phyloP scores from a whole-genome alignment of 352 stramenopile genomes.

The Globisporangium cystogenes region DNA sequence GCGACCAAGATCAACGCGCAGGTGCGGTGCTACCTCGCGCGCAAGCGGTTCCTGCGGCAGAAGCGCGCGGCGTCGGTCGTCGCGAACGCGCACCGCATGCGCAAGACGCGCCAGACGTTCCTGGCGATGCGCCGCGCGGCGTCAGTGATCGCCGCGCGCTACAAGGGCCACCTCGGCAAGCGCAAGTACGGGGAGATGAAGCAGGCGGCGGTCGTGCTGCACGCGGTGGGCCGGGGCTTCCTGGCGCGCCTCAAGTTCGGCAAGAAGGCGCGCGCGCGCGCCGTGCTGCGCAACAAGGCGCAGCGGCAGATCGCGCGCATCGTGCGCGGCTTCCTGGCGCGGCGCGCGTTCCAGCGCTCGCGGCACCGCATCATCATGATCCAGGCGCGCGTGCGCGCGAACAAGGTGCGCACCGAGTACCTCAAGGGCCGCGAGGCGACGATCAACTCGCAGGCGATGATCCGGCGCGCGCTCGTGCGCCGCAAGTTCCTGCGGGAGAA shows the following conservation, averaged over 20 bases:
- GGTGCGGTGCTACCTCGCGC: constrained; percentile 56
- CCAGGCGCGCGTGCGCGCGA: constrained; percentile 78
- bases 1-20: constrained; percentile 80
- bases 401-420: constrained; percentile 84
- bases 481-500: constrained; percentile 78
- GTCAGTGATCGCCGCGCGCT: constrained; percentile 65
- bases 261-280: constrained; percentile 78
- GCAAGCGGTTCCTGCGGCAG: constrained; percentile 60
- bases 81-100: constrained; percentile 67
- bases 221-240: constrained; percentile 74
- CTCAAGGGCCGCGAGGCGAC: constrained; percentile 81
- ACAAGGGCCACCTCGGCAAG: constrained; percentile 60
- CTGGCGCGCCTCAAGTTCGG: constrained; percentile 81
- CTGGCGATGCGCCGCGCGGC: constrained; percentile 53
- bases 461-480: constrained; percentile 69
- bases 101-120: constrained; percentile 55
- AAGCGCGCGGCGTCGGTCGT: constrained; percentile 66
- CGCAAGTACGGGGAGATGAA: constrained; percentile 72
- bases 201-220: constrained; percentile 62
- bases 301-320: constrained; percentile 76
- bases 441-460: constrained; percentile 87
- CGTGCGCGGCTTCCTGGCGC: constrained; percentile 62
- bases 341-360: constrained; percentile 43
- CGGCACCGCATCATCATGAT: constrained; percentile 80
- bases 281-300: constrained; percentile 66